phyloP scores from a whole-genome alignment of 2,329 filamentous ascomycete genomes.

The Sarocladiaceae sp. region DNA sequence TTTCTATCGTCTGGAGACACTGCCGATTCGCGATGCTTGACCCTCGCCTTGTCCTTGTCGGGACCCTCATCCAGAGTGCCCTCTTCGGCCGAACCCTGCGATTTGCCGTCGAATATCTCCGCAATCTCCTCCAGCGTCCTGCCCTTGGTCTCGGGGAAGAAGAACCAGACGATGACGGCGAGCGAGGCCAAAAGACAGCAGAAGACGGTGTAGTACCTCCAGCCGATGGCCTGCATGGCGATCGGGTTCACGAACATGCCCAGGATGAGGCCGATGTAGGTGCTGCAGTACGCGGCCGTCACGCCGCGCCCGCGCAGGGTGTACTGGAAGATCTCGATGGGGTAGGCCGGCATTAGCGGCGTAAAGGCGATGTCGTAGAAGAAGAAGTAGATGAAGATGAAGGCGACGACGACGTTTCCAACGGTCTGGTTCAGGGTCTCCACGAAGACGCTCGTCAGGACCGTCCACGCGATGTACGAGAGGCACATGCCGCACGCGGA shows the following conservation, averaged over 20 bases:
- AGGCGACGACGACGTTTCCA: conserved; percentile 25
- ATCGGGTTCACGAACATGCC: conserved; percentile 40
- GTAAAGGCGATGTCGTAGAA: conserved; percentile 12
- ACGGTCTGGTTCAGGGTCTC: conserved; percentile 13
- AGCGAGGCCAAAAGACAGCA: conserved; percentile 24
- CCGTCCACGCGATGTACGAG: conserved; percentile 33
- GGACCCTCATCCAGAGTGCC: no score
- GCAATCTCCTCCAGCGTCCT: conserved; percentile 51
- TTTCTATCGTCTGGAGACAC: no score
- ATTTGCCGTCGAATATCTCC: conserved; percentile 36
- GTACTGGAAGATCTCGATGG: conserved; percentile 13
- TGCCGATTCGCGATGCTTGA: no score
- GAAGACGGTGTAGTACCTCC: conserved; percentile 42
- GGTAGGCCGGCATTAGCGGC: conserved; percentile 9
- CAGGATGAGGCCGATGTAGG: conserved; percentile 24
- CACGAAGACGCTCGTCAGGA: conserved; percentile 11
- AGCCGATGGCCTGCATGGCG: conserved; percentile 32
- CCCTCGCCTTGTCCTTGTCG: no score
- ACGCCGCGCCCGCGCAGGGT: conserved; percentile 14
- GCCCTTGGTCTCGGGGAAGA: conserved; percentile 50
- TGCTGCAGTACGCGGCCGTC: conserved; percentile 18
- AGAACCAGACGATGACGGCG: conserved; percentile 22
- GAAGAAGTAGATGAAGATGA: conserved; percentile 30
- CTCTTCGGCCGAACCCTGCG: no score
- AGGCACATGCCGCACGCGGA: conserved; percentile 30